A percentile compares a stretch with the other conserved stretches of the same genome.
phyloP scores from a whole-genome alignment of 2,329 filamentous ascomycete species.

The Chaetomiaceae sp. region DNA sequence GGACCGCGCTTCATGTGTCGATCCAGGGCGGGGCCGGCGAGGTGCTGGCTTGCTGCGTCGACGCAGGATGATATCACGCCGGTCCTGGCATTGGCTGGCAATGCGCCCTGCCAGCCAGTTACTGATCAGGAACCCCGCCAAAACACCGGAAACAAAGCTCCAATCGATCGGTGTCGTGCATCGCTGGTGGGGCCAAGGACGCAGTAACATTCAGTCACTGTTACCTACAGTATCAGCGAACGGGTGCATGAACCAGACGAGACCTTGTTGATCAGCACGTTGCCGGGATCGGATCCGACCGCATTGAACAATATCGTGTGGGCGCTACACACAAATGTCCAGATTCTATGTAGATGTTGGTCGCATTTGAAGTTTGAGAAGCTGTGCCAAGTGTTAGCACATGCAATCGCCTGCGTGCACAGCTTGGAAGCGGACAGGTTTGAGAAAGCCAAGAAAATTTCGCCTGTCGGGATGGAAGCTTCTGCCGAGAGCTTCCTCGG shows the following conservation, averaged over 20 bases:
- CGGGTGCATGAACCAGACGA: constrained; percentile 6
- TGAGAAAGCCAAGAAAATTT: neutral
- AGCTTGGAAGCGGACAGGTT: neutral
- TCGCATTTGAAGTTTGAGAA: too few species aligned
- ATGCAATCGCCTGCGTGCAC: neutral
- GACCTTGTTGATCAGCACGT: constrained; percentile 4
- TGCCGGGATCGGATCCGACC: neutral
- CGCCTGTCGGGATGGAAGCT: neutral
- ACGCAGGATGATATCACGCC: constrained; percentile 22
- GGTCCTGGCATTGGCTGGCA: constrained; percentile 13
- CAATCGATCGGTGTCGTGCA: constrained; percentile 13
- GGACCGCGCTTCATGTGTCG: too few species aligned
- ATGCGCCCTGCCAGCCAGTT: too few species aligned
- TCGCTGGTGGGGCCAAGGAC: too few species aligned
- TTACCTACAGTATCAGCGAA: neutral
- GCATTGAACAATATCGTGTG: too few species aligned
- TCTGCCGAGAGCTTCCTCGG: neutral
- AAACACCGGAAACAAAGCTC: neutral
- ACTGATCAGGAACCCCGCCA: constrained; percentile 5
- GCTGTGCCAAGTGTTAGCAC: too few species aligned
- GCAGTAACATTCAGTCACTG: too few species aligned
- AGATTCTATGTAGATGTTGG: too few species aligned
- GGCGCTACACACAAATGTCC: too few species aligned
- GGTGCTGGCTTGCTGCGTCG: too few species aligned
- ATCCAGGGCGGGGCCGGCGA: too few species aligned